Evolutionary conservation across 2,329 filamentous ascomycete species (phyloP).

Genomic region (Fusarium clavum): DNA sequence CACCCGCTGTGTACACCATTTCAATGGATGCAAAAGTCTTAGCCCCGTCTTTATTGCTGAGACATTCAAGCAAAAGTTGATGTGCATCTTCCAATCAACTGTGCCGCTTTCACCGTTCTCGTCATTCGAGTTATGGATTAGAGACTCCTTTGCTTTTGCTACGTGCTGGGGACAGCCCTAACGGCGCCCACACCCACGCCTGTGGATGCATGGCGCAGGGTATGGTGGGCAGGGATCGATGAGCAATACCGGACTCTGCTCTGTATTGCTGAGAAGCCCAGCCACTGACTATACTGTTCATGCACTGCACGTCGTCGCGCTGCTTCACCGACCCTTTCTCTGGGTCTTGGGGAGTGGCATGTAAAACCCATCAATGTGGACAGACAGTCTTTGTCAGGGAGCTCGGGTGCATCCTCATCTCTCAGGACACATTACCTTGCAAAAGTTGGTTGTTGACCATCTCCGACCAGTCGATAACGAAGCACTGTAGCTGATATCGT

Average conservation of each 20-base stretch:
- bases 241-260: constrained; percentile 22
- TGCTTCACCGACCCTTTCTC: constrained; percentile 50
- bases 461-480: constrained; percentile 1
- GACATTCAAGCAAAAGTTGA: constrained; percentile 20
- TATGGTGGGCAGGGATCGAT: constrained; percentile 39
- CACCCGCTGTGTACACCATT: constrained; percentile 13
- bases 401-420: constrained; percentile 9
- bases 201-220: constrained; percentile 41
- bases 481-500: constrained; percentile 1
- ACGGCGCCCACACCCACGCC: constrained; percentile 43
- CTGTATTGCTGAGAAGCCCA: constrained; percentile 39
- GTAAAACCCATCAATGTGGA: constrained; percentile 36
- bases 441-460: constrained; percentile 4
- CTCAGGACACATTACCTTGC: background rate
- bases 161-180: constrained; percentile 43
- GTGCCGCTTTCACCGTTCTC: constrained; percentile 44
- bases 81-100: constrained; percentile 41
- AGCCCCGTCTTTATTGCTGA: constrained; percentile 29
- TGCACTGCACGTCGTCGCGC: constrained; percentile 49
- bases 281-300: constrained; percentile 50
- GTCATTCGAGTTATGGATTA: constrained; percentile 23
- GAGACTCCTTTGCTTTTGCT: constrained; percentile 25
- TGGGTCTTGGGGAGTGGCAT: constrained; percentile 33
- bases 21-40: constrained; percentile 2
- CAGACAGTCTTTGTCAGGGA: constrained; percentile 29